Evolutionary conservation across 1,139 yeast genomes (phyloP), one percentile per base, ranked within the genome.

Genomic region (Hansenula lynferdii): DNA sequence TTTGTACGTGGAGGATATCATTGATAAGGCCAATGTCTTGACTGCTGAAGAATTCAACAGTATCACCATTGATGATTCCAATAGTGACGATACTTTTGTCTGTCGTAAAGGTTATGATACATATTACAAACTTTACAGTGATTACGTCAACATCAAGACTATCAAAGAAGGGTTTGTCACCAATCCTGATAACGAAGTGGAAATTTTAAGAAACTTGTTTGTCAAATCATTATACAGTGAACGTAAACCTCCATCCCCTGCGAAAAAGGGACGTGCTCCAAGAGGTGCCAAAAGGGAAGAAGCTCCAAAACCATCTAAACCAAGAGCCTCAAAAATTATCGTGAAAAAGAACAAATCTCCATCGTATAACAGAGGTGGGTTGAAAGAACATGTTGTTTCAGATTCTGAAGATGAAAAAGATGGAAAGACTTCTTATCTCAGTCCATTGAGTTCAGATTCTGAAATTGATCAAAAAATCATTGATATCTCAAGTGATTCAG

Each of bases 61-160:
- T 20, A 43, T 50, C 18, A 34, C 37, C 14, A 45, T 49, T 26
- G 57, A 53, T 31, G 40, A 37, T 11, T 53, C 55, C 4, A 51
- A 44, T 27, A 36, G 36, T 14, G 50, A 41, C 14, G 41, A 28
- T 19, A 48, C 49, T 6, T 53, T 50, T 34, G 6, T 51, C 3
- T 48, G 49, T 27, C 47, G 50, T 1, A 42, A 37, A 34, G 56
- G 57, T 8, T 50, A 47, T 34, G 56, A 53, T 27, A 42, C 52
- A 3, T 50, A 44, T 34, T 45, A 41, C 26, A 39, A 42, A 15
- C 31, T 38, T 1, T 49, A 29, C 34, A 40, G 52, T 8, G 22
- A 24, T 8, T 25, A 31, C 5, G 30, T 46, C 14, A 45, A 50
- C 27, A 45, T 50, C 18, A 32, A 34, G 2, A 31, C 38, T 4